Percentiles rank a stretch among this genome's conserved stretches.
Evolutionary conservation across 208 protist genomes (phyloP).

Genomic region (Naegleria lovaniensis): DNA sequence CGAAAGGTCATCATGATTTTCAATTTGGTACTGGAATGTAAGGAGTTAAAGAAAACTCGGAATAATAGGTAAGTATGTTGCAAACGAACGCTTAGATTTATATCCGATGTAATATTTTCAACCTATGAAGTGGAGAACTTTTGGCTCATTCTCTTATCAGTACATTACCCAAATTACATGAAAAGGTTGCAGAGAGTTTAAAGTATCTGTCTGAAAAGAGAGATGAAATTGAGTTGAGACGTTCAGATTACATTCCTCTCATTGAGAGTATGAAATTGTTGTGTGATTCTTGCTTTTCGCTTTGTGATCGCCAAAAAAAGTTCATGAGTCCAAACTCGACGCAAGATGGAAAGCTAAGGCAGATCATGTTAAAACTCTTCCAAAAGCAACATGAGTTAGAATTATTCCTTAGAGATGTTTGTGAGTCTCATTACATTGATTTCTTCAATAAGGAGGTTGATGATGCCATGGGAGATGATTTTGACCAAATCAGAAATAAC

Average conservation of each 20-base stretch:
- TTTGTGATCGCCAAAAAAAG: neutral
- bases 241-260: neutral
- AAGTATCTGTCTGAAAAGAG: neutral
- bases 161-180: neutral
- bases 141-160: neutral
- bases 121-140: neutral
- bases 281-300: neutral
- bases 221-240: neutral
- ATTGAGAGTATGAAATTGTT: neutral
- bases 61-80: neutral
- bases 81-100: neutral
- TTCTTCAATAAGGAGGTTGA: neutral
- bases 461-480: neutral
- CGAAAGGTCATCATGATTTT: neutral
- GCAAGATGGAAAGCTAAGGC: neutral
- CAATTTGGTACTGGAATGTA: neutral
- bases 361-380: neutral
- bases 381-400: neutral
- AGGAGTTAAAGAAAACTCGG: neutral
- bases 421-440: neutral
- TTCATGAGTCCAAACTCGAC: neutral
- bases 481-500: neutral
- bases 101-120: no score
- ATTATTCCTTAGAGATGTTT: neutral
- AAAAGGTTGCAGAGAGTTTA: neutral